A percentile compares a stretch with the other conserved stretches of the same genome.
Evolutionary conservation across 306 rosid species (phyloP).

Genomic region (Inga laurina): DNA sequence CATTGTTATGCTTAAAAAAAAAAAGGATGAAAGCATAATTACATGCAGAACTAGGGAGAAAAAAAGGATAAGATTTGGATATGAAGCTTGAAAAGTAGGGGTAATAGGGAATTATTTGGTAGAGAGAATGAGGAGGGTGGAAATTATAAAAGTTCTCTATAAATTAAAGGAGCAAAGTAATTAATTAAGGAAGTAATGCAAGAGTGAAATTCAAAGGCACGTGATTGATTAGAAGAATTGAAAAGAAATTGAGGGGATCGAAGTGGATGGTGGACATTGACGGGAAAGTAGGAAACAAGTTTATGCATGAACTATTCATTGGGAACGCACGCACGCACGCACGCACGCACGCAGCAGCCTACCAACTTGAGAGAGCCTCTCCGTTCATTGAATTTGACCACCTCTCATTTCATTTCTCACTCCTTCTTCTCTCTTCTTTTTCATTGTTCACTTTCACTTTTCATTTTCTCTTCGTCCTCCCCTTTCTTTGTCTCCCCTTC

Average conservation of each 20-base stretch:
- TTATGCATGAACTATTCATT: background rate
- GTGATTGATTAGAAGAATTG: background rate
- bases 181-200: background rate
- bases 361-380: background rate
- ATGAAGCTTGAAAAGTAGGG: no score
- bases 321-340: slow-evolving; percentile 23
- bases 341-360: background rate
- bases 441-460: background rate
- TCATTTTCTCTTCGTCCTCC: no score
- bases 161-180: no score
- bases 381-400: slow-evolving; percentile 40
- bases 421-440: no score
- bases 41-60: no score
- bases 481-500: no score
- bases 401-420: background rate
- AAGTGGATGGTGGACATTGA: background rate
- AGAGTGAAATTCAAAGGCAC: background rate
- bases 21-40: no score
- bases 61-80: no score
- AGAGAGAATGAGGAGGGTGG: no score
- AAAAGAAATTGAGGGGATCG: background rate
- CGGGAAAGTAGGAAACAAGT: background rate
- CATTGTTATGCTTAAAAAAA: no score
- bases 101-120: no score
- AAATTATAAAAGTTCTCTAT: no score